Evolutionary conservation across 202 grass and related monocot species (phyloP), one percentile per base, ranked within the genome.

Genomic region (Cymbopogon flexuosus): DNA sequence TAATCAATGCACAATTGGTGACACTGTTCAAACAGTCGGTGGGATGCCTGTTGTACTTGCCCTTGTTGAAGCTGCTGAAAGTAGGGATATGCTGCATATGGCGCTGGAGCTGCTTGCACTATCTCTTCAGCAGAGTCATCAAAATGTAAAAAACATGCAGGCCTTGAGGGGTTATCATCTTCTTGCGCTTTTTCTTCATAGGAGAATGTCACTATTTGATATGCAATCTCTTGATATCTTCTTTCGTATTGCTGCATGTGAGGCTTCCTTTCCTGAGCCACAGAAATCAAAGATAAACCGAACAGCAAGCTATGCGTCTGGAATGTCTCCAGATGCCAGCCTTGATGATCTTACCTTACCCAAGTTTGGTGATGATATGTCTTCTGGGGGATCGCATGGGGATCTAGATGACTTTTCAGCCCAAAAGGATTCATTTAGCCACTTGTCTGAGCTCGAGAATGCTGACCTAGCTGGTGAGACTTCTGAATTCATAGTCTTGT

Each of bases 221-320:
- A 91, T 99, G 96, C 96, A 96, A 58, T 91, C 87, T 46, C 96
- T 99, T 73, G 96, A 99, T 75, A 99, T 99, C 49, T 99, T 99
- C 81, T 99, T 96, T 57, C 92, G 81, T 19, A 99, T 99, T 21
- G 96, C 96, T 58, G 96, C 96, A 51, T 99, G 96, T 81, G 96
- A 93, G 78, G 96, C 96, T 66, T 99, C 92, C 14, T 99, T 99
- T 84, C 87, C 90, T 14, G 96, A 96, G 85, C 96, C 88, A 68
- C 88, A 88, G 62, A 93, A 91, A 80, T 79, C 85, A 71, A 85
- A 82, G 85, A 85, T 93, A 75, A 93, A 87, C 68, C 87, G 85
- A 72, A 83, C 88, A 78, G 27, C 84, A 67, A 91, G 85, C 72
- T 99, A 88, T 59, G 91, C 80, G 52, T 84, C 83, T 75, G 93